A percentile compares a stretch with the other conserved stretches of the same genome.
These are phyloP conservation scores for Nakazawaea anatomiae DNA, from an alignment of 805 yeast species.

Conservation along the genomic window DNA sequence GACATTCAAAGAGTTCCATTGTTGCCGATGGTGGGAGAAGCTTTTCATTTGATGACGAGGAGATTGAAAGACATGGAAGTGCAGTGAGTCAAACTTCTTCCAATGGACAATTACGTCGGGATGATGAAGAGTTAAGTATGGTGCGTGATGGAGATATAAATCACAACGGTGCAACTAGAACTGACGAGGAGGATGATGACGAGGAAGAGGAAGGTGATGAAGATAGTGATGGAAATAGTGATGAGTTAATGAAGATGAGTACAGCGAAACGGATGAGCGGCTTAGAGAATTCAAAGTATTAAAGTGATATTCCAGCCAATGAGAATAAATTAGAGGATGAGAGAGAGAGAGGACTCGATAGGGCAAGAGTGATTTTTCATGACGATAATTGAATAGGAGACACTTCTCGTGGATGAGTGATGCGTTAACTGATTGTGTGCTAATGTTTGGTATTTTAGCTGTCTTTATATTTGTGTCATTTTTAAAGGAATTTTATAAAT, in stretches of 20 bases:
- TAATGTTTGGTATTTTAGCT: too few relatives aligned
- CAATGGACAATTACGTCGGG: neutral
- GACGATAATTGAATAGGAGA: too few relatives aligned
- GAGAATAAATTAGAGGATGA: neutral
- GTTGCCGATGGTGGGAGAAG: neutral
- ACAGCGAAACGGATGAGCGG: neutral
- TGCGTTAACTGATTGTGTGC: too few relatives aligned
- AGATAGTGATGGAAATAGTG: neutral
- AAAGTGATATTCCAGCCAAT: neutral
- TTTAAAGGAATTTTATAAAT: too few relatives aligned
- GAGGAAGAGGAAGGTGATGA: neutral
- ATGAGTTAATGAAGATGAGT: neutral
- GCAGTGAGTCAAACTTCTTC: neutral
- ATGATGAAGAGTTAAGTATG: neutral
- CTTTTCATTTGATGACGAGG: neutral
- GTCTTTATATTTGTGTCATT: too few relatives aligned
- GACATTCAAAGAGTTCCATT: slow-evolving; percentile 5
- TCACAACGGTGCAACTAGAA: neutral
- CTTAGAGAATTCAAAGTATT: neutral
- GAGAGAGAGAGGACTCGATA: neutral
- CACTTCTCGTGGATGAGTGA: too few relatives aligned
- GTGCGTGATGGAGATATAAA: neutral
- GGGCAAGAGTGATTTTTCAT: too few relatives aligned
- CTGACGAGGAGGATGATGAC: neutral
- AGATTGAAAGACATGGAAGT: neutral